Percentiles rank a stretch among this genome's conserved stretches.
phyloP scores from a whole-genome alignment of 495 filamentous ascomycete genomes.

The Penicillium longicatenatum region DNA sequence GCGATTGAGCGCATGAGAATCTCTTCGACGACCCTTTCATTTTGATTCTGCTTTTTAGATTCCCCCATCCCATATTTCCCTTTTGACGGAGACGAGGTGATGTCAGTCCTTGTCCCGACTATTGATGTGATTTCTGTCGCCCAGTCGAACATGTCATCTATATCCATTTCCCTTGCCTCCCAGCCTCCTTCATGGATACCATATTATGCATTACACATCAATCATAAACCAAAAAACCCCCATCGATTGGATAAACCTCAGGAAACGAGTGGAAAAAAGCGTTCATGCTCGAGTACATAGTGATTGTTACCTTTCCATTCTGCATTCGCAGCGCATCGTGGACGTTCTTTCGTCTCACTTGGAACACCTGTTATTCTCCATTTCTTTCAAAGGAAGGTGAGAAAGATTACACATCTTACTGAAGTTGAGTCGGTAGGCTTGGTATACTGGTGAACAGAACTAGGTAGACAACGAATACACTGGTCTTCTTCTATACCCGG shows the following conservation, averaged over 20 bases:
- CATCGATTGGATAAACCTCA: constrained; percentile 6
- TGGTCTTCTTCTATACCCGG: not conserved
- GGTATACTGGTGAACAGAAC: not conserved
- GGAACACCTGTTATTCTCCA: not conserved
- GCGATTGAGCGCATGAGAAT: constrained; percentile 47
- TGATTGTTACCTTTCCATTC: constrained; percentile 2
- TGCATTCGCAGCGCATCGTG: constrained; percentile 19
- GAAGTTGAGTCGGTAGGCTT: not conserved
- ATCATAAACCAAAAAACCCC: constrained; percentile 15
- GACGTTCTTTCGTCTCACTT: constrained; percentile 9
- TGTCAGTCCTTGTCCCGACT: constrained; percentile 17
- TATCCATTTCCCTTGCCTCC: constrained; percentile 11
- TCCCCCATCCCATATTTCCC: constrained; percentile 39
- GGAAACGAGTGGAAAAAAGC: constrained; percentile 6
- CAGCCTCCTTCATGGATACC: constrained; percentile 14
- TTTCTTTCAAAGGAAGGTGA: not conserved
- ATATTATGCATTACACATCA: constrained; percentile 14
- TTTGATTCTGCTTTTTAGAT: constrained; percentile 43
- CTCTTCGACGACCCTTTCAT: constrained; percentile 21
- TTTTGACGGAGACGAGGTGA: constrained; percentile 30
- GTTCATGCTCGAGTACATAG: constrained; percentile 1
- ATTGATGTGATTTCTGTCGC: constrained; percentile 12
- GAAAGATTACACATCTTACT: not conserved
- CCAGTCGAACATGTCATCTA: constrained; percentile 19
- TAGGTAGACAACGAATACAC: not conserved